These are phyloP conservation scores for Suillus ampliporus DNA, from an alignment of 768 basidiomycete species.

Conservation along the genomic window DNA sequence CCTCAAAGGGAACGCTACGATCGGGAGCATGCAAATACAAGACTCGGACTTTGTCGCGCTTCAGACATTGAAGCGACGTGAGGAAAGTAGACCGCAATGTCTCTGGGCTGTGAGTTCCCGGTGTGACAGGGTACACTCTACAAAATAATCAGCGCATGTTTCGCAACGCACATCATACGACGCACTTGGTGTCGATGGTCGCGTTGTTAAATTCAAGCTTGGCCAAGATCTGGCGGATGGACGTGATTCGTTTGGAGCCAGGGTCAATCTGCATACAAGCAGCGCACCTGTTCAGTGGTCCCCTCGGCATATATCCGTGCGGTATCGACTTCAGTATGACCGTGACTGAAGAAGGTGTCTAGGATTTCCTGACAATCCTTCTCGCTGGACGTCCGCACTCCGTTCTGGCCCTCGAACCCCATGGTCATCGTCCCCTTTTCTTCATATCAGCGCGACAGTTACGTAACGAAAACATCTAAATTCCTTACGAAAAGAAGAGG, in stretches of 20 bases:
- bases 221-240: conserved; percentile 39
- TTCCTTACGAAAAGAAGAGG: conserved; percentile 16
- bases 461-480: not conserved
- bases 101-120: conserved; percentile 49
- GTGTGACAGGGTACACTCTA: conserved; percentile 46
- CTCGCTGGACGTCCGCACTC: conserved; percentile 43
- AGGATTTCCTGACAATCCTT: conserved; percentile 50
- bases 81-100: conserved; percentile 51
- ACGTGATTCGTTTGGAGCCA: not conserved
- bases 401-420: conserved; percentile 47
- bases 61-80: conserved; percentile 50
- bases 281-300: conserved; percentile 56
- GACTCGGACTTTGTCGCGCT: conserved; percentile 51
- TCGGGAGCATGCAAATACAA: conserved; percentile 70
- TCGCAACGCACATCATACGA: not conserved
- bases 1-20: conserved; percentile 58
- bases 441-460: not conserved
- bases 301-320: conserved; percentile 56
- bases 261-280: not conserved
- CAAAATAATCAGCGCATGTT: not conserved
- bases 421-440: conserved; percentile 55
- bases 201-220: conserved; percentile 47
- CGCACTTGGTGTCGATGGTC: conserved; percentile 56
- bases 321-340: conserved; percentile 55
- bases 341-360: conserved; percentile 47